Conservation (phyloP, 768 basidiomycete species). For the Lyophyllum semitale region DNA sequence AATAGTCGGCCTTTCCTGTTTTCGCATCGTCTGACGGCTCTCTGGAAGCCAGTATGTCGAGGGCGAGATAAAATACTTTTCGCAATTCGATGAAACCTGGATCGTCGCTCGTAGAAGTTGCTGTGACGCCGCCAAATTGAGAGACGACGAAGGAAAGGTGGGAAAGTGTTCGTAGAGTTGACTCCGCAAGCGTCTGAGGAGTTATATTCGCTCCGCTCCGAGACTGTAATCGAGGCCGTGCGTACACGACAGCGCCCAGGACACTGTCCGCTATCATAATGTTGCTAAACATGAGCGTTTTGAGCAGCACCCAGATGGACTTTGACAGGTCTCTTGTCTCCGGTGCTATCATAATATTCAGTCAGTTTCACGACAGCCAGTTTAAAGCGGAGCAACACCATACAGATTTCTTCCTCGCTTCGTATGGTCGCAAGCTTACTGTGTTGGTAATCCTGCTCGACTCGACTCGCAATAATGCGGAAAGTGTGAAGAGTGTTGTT, state of each 20-base stretch:
- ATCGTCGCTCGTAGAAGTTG: slow-evolving; percentile 37
- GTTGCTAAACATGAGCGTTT: slow-evolving; percentile 73
- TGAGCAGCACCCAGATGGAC: slow-evolving; percentile 68
- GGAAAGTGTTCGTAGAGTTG: slow-evolving; percentile 58
- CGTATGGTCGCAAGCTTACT: slow-evolving; percentile 37
- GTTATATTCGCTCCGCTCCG: slow-evolving; percentile 16
- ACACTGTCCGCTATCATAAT: slow-evolving; percentile 70
- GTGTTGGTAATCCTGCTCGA: slow-evolving; percentile 52
- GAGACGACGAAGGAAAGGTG: slow-evolving; percentile 77
- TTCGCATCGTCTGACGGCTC: slow-evolving; percentile 24
- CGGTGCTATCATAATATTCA: slow-evolving; percentile 30
- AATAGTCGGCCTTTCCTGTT: slow-evolving; percentile 28
- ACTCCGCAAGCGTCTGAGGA: slow-evolving; percentile 46
- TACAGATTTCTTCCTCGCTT: slow-evolving; percentile 33
- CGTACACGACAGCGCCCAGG: slow-evolving; percentile 55
- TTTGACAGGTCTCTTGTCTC: slow-evolving; percentile 46
- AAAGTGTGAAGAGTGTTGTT: slow-evolving; percentile 33
- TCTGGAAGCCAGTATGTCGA: slow-evolving; percentile 64
- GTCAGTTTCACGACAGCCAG: neutral
- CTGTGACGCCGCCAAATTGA: slow-evolving; percentile 75
- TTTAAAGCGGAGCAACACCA: slow-evolving; percentile 7
- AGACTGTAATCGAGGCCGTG: slow-evolving; percentile 35
- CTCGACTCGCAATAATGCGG: slow-evolving; percentile 36
- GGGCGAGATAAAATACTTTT: slow-evolving; percentile 71
- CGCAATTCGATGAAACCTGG: slow-evolving; percentile 73